A percentile compares a stretch with the other conserved stretches of the same genome.
Evolutionary conservation across 148 eudicot genomes (phyloP).

Genomic region (Beta vulgaris): DNA sequence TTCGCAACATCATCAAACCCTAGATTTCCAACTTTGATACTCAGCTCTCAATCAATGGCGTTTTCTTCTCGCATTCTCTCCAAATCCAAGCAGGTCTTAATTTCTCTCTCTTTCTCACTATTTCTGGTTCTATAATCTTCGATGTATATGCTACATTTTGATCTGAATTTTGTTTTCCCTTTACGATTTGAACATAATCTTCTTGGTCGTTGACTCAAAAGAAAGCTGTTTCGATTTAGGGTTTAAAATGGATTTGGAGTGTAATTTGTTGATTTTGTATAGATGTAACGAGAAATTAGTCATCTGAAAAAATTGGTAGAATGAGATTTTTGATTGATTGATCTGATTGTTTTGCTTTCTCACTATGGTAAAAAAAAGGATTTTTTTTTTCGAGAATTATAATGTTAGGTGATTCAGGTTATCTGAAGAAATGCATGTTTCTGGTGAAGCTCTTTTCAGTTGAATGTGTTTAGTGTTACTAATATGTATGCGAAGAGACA

Average conservation of each 20-base stretch:
- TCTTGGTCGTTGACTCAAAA: not conserved
- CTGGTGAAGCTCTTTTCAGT: not conserved
- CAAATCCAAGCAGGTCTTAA: conserved; percentile 55
- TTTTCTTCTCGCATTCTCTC: conserved; percentile 50
- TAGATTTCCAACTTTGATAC: conserved; percentile 2
- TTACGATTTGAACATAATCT: not conserved
- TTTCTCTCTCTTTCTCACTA: not conserved
- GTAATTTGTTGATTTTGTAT: not conserved
- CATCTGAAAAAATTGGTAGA: not conserved
- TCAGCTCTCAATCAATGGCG: conserved; percentile 41
- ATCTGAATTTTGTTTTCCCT: not conserved
- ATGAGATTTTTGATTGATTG: not conserved
- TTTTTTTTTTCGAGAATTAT: not conserved
- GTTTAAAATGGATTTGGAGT: not conserved
- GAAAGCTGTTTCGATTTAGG: conserved; percentile 14
- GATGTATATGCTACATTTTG: conserved; percentile 5
- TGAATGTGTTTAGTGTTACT: not conserved
- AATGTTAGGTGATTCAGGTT: not conserved
- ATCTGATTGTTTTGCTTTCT: not conserved
- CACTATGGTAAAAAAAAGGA: not conserved
- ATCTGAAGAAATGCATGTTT: not conserved
- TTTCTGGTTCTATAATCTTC: not conserved
- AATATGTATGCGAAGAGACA: not conserved
- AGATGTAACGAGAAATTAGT: not conserved
- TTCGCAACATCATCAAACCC: conserved; percentile 21